phyloP scores from a whole-genome alignment of 1,284 basidiomycete species.

The Sporisorium sorghi region DNA sequence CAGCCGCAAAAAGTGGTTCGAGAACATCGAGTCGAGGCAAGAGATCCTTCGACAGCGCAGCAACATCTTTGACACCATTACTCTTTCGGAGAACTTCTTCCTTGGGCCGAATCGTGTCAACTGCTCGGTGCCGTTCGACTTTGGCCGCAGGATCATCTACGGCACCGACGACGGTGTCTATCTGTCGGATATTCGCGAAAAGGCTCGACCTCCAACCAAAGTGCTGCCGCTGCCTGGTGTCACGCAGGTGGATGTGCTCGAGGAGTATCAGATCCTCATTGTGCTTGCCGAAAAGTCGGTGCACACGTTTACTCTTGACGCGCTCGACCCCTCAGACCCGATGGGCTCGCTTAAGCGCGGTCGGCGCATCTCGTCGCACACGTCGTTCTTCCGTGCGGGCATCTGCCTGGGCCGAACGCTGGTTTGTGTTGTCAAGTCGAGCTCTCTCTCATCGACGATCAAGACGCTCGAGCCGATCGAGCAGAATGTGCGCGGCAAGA shows the following conservation, averaged over 20 bases:
- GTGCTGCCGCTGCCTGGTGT: constrained; percentile 90
- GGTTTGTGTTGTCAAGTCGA: constrained; percentile 97
- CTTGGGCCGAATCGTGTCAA: constrained; percentile 80
- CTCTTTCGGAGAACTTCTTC: constrained; percentile 89
- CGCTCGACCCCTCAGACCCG: constrained; percentile 89
- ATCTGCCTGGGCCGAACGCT: constrained; percentile 92
- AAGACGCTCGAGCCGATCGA: constrained; percentile 97
- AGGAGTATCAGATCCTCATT: constrained; percentile 94
- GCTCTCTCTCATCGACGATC: constrained; percentile 93
- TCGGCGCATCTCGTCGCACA: constrained; percentile 94
- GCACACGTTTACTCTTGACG: constrained; percentile 94
- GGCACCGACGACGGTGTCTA: constrained; percentile 98
- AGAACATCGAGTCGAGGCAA: constrained; percentile 90
- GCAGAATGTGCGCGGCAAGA: constrained; percentile 80
- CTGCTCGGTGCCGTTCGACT: constrained; percentile 91
- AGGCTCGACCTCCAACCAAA: constrained; percentile 81
- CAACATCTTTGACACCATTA: constrained; percentile 85
- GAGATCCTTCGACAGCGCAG: constrained; percentile 84
- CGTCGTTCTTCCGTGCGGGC: constrained; percentile 97
- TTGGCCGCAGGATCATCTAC: constrained; percentile 88
- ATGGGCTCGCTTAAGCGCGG: constrained; percentile 90
- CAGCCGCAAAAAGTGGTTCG: constrained; percentile 92
- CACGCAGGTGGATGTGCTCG: constrained; percentile 93
- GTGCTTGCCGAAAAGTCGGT: constrained; percentile 91
- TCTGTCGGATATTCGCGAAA: constrained; percentile 82